Evolutionary conservation across 805 yeast genomes (phyloP).

Genomic region (Lachancea nothofagi): DNA sequence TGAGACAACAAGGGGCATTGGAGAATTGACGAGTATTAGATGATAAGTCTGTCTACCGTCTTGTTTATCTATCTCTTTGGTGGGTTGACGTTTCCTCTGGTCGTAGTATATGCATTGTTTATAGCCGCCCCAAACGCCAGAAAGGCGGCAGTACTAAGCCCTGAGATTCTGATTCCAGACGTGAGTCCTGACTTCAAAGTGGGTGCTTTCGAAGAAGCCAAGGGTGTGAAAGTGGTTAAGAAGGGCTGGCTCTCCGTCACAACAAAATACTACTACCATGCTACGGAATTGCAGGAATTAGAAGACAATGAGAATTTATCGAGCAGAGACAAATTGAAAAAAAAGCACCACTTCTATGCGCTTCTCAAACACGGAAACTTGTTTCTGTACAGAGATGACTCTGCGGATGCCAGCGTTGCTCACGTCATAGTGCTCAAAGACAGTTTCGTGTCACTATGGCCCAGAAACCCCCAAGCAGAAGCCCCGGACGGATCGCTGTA

Average conservation of each 20-base stretch:
- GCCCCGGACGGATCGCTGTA: constrained; percentile 66
- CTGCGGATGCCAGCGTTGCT: constrained; percentile 41
- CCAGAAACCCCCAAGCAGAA: constrained; percentile 47
- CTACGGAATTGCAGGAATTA: constrained; percentile 30
- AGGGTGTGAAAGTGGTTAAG: constrained; percentile 58
- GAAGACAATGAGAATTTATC: constrained; percentile 19
- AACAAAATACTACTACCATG: constrained; percentile 57
- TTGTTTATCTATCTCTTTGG: constrained; percentile 60
- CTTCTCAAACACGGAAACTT: constrained; percentile 82
- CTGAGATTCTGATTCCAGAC: constrained; percentile 12
- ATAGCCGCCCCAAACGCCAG: constrained; percentile 33
- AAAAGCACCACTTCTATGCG: constrained; percentile 57
- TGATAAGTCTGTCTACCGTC: constrained; percentile 31
- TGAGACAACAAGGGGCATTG: neutral
- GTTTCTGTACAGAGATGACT: constrained; percentile 72
- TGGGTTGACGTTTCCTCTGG: constrained; percentile 65
- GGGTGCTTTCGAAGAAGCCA: constrained; percentile 58
- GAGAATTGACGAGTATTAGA: constrained; percentile 2
- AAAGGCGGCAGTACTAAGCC: constrained; percentile 14
- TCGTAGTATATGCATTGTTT: constrained; percentile 32
- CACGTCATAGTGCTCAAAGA: constrained; percentile 75
- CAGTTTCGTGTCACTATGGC: constrained; percentile 78
- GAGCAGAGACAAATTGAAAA: constrained; percentile 32
- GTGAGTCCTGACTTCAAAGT: constrained; percentile 44
- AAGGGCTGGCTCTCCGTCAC: constrained; percentile 86